Evolutionary conservation across 2,329 filamentous ascomycete species (phyloP).

Genomic region (Cadophora luteo-olivacea): DNA sequence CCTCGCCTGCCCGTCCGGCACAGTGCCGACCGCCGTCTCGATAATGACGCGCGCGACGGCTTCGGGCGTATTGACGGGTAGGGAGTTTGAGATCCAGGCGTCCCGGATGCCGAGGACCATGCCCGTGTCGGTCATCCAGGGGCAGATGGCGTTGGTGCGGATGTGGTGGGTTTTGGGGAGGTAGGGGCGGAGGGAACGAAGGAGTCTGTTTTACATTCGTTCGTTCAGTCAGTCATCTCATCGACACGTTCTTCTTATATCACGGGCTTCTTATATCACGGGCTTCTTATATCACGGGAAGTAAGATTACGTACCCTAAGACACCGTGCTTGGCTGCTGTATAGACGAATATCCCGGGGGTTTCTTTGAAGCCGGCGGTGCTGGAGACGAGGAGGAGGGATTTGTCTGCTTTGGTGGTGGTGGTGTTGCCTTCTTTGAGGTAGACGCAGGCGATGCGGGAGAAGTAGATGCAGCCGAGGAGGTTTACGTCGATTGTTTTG

Average conservation of each 20-base stretch:
- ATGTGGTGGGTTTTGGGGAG: conserved; percentile 49
- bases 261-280: too few relatives aligned
- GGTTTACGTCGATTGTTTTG: conserved; percentile 37
- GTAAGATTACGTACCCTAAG: conserved; percentile 52
- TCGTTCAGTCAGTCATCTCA: too few relatives aligned
- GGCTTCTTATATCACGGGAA: too few relatives aligned
- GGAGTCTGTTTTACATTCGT: conserved; percentile 39
- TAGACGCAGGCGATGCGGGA: conserved; percentile 30
- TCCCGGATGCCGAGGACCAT: conserved; percentile 49
- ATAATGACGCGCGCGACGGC: conserved; percentile 55
- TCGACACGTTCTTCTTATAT: too few relatives aligned
- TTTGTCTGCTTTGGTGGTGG: conserved; percentile 22
- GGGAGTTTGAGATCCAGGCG: conserved; percentile 41
- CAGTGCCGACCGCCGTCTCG: conserved; percentile 48
- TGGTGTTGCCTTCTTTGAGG: conserved; percentile 10
- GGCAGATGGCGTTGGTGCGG: conserved; percentile 61
- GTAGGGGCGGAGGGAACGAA: conserved; percentile 52
- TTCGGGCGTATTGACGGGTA: conserved; percentile 47
- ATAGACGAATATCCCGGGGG: conserved; percentile 25
- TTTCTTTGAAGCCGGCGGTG: conserved; percentile 52
- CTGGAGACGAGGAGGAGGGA: conserved; percentile 50
- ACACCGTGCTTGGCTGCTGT: conserved; percentile 55
- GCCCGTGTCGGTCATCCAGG: conserved; percentile 58
- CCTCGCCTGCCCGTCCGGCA: conserved; percentile 19
- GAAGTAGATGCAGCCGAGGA: conserved; percentile 31